Conservation (phyloP, 2,329 filamentous ascomycete genomes). For the Cladosporium sp. region DNA sequence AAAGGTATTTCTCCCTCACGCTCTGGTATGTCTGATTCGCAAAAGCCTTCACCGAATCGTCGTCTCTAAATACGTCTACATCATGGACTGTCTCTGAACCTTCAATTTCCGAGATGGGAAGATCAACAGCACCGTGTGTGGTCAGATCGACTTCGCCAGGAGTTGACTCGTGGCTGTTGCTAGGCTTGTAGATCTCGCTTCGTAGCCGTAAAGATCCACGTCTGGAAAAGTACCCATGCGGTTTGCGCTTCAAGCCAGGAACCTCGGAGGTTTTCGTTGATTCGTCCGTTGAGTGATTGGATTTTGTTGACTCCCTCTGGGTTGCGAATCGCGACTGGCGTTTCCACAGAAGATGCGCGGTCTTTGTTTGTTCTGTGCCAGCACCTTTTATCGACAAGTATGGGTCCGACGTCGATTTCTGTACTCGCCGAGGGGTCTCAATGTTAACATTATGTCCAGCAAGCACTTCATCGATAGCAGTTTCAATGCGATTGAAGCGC, state of each 20-base stretch:
- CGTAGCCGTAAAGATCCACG: background rate
- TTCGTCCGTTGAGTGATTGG: background rate
- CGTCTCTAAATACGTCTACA: constrained; percentile 2
- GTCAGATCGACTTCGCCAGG: background rate
- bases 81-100: background rate
- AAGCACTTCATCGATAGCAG: constrained; percentile 9
- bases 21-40: background rate
- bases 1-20: constrained; percentile 10
- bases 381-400: background rate
- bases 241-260: background rate
- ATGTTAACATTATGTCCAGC: background rate
- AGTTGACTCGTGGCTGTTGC: background rate
- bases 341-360: background rate
- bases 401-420: background rate
- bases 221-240: background rate
- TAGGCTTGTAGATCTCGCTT: background rate
- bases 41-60: background rate
- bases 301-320: background rate
- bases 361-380: background rate
- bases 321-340: background rate
- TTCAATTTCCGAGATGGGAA: background rate
- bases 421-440: background rate
- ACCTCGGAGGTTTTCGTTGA: background rate
- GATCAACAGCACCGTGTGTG: background rate
- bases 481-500: constrained; percentile 10